These are phyloP conservation scores for Nemania sp. DNA, from an alignment of 2,329 filamentous ascomycete species.

Conservation along the genomic window DNA sequence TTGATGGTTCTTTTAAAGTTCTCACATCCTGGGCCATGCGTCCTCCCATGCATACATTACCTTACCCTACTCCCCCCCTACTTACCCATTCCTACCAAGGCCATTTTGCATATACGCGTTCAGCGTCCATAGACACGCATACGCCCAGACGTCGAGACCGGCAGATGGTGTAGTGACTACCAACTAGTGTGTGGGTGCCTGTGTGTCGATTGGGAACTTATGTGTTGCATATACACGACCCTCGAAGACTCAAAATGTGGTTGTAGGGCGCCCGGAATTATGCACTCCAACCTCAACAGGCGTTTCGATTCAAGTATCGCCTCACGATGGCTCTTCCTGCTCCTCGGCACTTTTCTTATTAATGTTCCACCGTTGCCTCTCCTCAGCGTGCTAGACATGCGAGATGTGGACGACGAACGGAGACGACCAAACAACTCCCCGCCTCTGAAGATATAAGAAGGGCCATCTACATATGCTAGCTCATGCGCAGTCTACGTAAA, in stretches of 20 bases:
- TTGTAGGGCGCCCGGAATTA: conserved; percentile 9
- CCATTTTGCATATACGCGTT: conserved; percentile 2
- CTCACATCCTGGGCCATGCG: background rate
- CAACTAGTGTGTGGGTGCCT: background rate
- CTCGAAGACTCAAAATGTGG: background rate
- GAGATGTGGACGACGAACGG: background rate
- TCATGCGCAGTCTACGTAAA: conserved; percentile 9
- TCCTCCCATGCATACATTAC: conserved; percentile 16
- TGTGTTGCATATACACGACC: conserved; percentile 15
- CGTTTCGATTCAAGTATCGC: background rate
- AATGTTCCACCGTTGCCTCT: background rate
- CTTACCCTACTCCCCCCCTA: conserved; percentile 22
- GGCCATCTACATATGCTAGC: background rate
- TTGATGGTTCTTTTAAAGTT: conserved; percentile 3
- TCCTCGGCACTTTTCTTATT: background rate
- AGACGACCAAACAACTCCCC: too few species aligned
- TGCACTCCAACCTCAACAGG: conserved; percentile 13
- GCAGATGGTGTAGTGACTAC: background rate
- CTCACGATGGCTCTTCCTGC: background rate
- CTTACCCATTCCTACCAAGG: background rate
- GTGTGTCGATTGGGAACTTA: background rate
- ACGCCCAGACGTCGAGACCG: background rate
- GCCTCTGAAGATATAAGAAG: conserved; percentile 1
- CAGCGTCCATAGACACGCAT: background rate
- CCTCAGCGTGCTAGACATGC: background rate